Evolutionary conservation across 129 eudicot species (phyloP), one percentile per base, ranked within the genome.

Genomic region (sunflower (Helianthus annuus)): DNA sequence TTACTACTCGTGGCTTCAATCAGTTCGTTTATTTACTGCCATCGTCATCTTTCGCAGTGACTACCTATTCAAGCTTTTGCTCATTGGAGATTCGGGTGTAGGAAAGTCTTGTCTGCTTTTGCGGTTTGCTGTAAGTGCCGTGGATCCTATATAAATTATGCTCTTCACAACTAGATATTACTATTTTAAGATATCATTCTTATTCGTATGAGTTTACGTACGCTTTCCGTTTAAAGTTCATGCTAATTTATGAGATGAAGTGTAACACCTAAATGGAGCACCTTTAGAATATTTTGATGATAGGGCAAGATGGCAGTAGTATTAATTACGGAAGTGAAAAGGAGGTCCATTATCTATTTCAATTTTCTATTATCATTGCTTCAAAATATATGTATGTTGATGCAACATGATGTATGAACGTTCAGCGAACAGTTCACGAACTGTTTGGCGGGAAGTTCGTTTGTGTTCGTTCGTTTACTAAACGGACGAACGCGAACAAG

Each of bases 61-160:
- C 48, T 80, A 80, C 78, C 76, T 80, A 48, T 80, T 80, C 78
- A 80, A 80, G 79, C 84, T 80, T 80, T 70, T 80, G 75, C 84
- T 80, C 53, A 80, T 80, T 10, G 84, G 84, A 80, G 84, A 80
- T 68, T 80, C 84, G 54, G 84, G 84, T 58, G 84, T 80, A 15
- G 84, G 84, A 54, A 80, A 80, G 73, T 80, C 84, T 46, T 80
- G 84, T 80, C 60, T 80, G 22, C 84, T 80, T 36, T 62, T 80
- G 78, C 75, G 84, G 80, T 80, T 80, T 75, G 84, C 84, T 75
- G 84, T 80, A 70, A 80, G 84, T 61, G 64, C 44, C 72, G 54
- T 69, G 57, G 44, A 74, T 69, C 68, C 24, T 17, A 12, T 66
- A 48, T 44, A 36, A 11, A 53, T 24, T 69, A 38, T 17, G 11